Conservation (phyloP, 768 basidiomycete species). For the Tubosaeta sp. region DNA sequence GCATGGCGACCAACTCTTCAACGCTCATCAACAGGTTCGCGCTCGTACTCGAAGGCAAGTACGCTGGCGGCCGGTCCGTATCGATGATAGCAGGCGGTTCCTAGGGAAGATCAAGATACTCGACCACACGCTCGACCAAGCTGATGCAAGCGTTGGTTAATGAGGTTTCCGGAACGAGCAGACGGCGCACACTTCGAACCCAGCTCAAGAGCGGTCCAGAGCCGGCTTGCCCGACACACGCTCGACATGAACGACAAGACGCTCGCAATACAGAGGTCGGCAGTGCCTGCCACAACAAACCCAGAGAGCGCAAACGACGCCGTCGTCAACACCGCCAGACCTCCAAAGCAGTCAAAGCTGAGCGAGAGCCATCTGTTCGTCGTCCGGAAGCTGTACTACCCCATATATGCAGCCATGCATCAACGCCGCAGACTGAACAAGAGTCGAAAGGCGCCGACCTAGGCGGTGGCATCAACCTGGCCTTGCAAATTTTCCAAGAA, state of each 20-base stretch:
- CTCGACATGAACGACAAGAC: conserved; percentile 57
- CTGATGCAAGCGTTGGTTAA: conserved; percentile 32
- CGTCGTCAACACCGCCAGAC: conserved; percentile 66
- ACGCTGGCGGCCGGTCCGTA: conserved; percentile 74
- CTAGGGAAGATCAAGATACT: conserved; percentile 87
- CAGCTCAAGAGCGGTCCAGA: conserved; percentile 58
- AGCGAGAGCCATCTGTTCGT: conserved; percentile 81
- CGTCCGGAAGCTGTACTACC: conserved; percentile 91
- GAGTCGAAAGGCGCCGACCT: conserved; percentile 38
- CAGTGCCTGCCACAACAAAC: conserved; percentile 54
- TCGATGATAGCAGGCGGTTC: conserved; percentile 79
- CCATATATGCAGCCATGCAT: conserved; percentile 37
- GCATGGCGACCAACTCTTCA: conserved; percentile 75
- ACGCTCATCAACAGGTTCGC: conserved; percentile 58
- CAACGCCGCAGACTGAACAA: not conserved
- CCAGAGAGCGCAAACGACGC: conserved; percentile 71
- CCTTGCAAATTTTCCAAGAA: conserved; percentile 73
- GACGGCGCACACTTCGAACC: conserved; percentile 62
- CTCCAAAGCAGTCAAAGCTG: conserved; percentile 78
- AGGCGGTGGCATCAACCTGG: conserved; percentile 75
- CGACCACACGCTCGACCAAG: conserved; percentile 86
- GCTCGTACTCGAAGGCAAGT: conserved; percentile 81
- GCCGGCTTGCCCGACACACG: conserved; percentile 49
- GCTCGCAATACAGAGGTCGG: conserved; percentile 73
- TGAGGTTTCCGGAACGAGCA: not conserved